Percentiles rank a stretch among this genome's conserved stretches.
These are phyloP conservation scores for Periconia sp. DNA, from an alignment of 2,329 filamentous ascomycete species.

Conservation along the genomic window DNA sequence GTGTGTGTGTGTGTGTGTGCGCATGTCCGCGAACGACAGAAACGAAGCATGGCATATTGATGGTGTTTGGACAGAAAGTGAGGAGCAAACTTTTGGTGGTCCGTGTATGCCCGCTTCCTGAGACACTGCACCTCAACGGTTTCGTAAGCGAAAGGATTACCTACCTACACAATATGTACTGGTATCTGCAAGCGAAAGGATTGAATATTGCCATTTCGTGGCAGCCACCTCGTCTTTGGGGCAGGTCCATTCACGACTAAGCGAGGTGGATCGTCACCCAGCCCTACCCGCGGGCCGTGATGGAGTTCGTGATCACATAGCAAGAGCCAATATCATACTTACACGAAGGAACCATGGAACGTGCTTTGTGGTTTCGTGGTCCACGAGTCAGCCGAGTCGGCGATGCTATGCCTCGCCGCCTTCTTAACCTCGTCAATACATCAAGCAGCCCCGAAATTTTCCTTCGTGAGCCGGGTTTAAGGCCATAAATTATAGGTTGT, in stretches of 20 bases:
- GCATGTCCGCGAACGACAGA: neutral
- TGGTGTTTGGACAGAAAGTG: neutral
- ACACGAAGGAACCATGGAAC: too few relatives aligned
- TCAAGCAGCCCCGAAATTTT: too few relatives aligned
- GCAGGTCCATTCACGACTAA: neutral
- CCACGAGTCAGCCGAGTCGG: too few relatives aligned
- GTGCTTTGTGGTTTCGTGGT: too few relatives aligned
- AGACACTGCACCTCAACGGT: neutral
- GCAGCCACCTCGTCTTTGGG: neutral
- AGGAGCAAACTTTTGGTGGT: too few relatives aligned
- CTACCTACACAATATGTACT: too few relatives aligned
- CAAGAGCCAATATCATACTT: too few relatives aligned
- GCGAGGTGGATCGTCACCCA: neutral
- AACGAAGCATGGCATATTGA: neutral
- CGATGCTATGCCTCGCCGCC: too few relatives aligned
- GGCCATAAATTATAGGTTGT: too few relatives aligned
- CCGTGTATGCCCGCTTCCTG: neutral
- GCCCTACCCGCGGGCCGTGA: conserved; percentile 5
- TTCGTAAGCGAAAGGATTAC: neutral
- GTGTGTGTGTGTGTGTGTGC: too few relatives aligned
- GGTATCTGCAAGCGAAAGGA: neutral
- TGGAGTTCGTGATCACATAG: neutral
- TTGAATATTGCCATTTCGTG: neutral
- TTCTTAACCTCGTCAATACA: too few relatives aligned
- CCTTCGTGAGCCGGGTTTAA: too few relatives aligned